phyloP scores from a whole-genome alignment of 1,284 basidiomycete species.

The Cerrena zonata region DNA sequence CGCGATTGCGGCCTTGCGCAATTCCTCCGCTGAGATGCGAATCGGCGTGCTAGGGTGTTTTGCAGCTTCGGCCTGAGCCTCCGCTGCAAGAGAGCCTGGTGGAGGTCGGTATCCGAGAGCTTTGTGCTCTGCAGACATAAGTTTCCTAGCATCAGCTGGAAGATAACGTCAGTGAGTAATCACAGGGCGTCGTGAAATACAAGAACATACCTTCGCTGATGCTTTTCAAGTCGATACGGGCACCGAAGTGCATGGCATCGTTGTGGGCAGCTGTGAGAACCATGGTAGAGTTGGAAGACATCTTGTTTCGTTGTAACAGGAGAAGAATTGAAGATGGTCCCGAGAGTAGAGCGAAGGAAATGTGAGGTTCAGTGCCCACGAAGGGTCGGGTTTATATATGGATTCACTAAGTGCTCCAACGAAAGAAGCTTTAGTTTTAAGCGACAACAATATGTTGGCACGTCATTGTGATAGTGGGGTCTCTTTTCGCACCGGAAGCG shows the following conservation, averaged over 20 bases:
- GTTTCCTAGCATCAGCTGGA: conserved; percentile 23
- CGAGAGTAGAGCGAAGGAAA: conserved; percentile 2
- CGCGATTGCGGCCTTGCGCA: neutral
- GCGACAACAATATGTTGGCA: neutral
- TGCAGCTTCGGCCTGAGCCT: conserved; percentile 23
- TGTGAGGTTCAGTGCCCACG: neutral
- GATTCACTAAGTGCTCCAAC: neutral
- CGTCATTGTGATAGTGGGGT: conserved; percentile 2
- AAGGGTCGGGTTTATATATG: conserved; percentile 1
- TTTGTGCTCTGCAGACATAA: conserved; percentile 31
- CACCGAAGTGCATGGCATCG: conserved; percentile 14
- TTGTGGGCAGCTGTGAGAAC: conserved; percentile 15
- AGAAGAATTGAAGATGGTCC: neutral
- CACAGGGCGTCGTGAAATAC: neutral
- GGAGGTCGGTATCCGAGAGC: conserved; percentile 32
- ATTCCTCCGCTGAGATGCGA: neutral
- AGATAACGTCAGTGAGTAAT: neutral
- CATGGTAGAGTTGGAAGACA: conserved; percentile 16
- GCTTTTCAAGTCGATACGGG: conserved; percentile 19
- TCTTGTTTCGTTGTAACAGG: conserved; percentile 5
- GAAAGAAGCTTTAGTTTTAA: neutral
- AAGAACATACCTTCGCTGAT: conserved; percentile 17
- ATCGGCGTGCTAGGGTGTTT: conserved; percentile 11
- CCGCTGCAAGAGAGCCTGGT: conserved; percentile 29
- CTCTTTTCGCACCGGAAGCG: neutral